Conservation (phyloP, 805 yeast genomes). For the Metschnikowia reukaufii region DNA sequence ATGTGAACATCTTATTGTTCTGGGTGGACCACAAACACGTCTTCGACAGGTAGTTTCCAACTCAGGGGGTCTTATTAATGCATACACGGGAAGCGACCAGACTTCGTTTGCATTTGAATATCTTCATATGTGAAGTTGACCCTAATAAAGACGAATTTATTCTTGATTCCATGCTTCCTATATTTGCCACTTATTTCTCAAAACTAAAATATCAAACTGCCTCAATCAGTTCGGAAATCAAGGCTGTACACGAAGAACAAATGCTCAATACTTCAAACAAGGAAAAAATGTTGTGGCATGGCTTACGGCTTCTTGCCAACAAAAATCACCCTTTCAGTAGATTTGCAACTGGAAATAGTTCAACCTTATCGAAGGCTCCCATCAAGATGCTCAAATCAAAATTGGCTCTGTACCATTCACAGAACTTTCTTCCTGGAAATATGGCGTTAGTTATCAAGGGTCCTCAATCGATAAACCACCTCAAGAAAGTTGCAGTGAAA, state of each 20-base stretch:
- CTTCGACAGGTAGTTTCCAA: conserved; percentile 50
- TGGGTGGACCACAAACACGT: conserved; percentile 30
- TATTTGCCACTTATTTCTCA: conserved; percentile 52
- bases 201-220: conserved; percentile 49
- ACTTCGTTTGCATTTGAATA: conserved; percentile 65
- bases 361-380: conserved; percentile 31
- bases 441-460: conserved; percentile 64
- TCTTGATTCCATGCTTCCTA: conserved; percentile 46
- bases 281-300: conserved; percentile 58
- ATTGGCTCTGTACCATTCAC: conserved; percentile 40
- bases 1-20: conserved; percentile 72
- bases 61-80: conserved; percentile 63
- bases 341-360: conserved; percentile 64
- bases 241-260: conserved; percentile 69
- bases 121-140: conserved; percentile 42
- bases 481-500: conserved; percentile 55
- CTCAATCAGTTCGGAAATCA: conserved; percentile 50
- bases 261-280: conserved; percentile 45
- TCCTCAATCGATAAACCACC: conserved; percentile 59
- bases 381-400: conserved; percentile 34
- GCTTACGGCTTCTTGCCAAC: conserved; percentile 51
- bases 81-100: conserved; percentile 66
- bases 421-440: conserved; percentile 45
- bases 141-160: conserved; percentile 29
- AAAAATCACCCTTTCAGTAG: conserved; percentile 52